These are phyloP conservation scores for Areca catechu DNA, from an alignment of 176 grass and related monocot species.

Conservation along the genomic window DNA sequence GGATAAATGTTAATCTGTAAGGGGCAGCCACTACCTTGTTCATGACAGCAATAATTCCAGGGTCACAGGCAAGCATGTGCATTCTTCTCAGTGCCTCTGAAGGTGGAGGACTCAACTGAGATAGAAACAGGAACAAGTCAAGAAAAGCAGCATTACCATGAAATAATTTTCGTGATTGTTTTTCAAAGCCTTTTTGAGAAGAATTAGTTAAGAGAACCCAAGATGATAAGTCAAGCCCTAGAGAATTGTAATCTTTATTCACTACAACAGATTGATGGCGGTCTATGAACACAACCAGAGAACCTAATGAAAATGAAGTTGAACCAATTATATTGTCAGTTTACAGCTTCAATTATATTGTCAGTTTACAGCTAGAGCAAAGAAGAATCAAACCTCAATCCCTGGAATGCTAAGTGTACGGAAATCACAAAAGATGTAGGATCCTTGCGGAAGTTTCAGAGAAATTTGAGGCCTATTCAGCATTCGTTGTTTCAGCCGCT, in stretches of 20 bases:
- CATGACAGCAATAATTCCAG: constrained; percentile 93
- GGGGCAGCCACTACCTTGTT: constrained; percentile 64
- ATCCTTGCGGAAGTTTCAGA: constrained; percentile 71
- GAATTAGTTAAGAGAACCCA: too few species aligned
- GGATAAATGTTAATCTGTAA: too few species aligned
- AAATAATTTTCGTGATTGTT: too few species aligned
- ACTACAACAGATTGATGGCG: too few species aligned
- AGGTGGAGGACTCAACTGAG: constrained; percentile 71
- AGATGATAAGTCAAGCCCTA: too few species aligned
- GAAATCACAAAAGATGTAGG: constrained; percentile 89
- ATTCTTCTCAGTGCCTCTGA: constrained; percentile 92
- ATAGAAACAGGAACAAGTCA: constrained; percentile 9
- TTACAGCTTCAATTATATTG: too few species aligned
- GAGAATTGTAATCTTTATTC: too few species aligned
- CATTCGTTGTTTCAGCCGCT: constrained; percentile 45
- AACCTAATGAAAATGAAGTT: too few species aligned
- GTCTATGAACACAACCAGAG: too few species aligned
- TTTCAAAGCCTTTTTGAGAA: too few species aligned
- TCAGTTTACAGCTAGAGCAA: too few species aligned
- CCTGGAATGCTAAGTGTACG: constrained; percentile 63
- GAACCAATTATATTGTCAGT: too few species aligned
- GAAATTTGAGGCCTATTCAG: constrained; percentile 34
- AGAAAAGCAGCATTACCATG: constrained; percentile 1
- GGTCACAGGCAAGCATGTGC: constrained; percentile 97
- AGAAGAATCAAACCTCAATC: constrained; percentile 48